A percentile compares a stretch with the other conserved stretches of the same genome.
These are phyloP conservation scores for Solanum hybrid DNA, from an alignment of 305 asterid species.

Conservation along the genomic window DNA sequence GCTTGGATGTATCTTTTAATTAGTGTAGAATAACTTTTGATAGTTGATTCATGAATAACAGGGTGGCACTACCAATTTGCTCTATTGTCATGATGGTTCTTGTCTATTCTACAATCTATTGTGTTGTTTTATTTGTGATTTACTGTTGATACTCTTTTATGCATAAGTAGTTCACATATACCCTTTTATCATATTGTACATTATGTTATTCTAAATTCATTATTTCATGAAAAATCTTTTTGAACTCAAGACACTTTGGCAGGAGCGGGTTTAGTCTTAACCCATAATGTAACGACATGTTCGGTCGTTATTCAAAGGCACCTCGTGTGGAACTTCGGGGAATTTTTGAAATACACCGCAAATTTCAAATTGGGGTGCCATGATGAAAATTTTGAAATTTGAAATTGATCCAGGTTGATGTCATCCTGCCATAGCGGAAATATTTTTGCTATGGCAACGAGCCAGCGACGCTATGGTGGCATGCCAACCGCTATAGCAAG, in stretches of 20 bases:
- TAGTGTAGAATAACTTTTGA: background rate
- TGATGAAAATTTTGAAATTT: background rate
- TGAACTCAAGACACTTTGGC: background rate
- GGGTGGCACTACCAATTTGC: background rate
- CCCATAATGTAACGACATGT: background rate
- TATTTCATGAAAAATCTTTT: background rate
- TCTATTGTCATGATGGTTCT: background rate
- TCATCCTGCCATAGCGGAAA: background rate
- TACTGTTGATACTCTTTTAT: background rate
- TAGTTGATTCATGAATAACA: background rate
- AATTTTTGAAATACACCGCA: background rate
- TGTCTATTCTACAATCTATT: background rate
- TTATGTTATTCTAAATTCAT: background rate
- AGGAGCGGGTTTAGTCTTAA: background rate
- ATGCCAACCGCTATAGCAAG: background rate
- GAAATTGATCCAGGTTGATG: background rate
- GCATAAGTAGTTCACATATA: background rate
- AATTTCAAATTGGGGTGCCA: background rate
- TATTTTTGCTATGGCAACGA: background rate
- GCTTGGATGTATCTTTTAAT: background rate
- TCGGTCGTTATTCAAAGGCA: background rate
- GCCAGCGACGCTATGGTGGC: background rate
- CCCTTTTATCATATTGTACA: background rate
- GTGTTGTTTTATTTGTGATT: background rate
- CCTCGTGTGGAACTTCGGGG: background rate